A percentile compares a stretch with the other conserved stretches of the same genome.
Evolutionary conservation across 129 eudicot species (phyloP).

Genomic region (Arctium lappa): DNA sequence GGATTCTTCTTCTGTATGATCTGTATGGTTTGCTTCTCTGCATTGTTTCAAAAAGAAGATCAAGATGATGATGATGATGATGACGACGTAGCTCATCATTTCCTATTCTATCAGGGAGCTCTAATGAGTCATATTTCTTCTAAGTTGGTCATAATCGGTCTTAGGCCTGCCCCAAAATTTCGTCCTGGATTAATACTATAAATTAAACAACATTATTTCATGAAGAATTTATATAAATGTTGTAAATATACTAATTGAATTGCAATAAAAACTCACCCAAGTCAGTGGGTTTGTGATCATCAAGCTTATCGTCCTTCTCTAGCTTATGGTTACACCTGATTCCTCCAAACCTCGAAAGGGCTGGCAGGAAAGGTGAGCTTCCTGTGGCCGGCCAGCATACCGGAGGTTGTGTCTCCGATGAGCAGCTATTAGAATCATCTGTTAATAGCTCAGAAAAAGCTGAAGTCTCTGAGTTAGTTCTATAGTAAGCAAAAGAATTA

Average conservation of each 20-base stretch:
- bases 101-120: too few species aligned
- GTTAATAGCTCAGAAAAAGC: constrained; percentile 19
- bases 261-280: constrained; percentile 29
- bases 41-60: constrained; percentile 1
- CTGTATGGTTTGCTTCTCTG: neutral
- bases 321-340: constrained; percentile 30
- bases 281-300: constrained; percentile 33
- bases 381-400: constrained; percentile 50
- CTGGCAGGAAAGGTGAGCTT: constrained; percentile 51
- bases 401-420: constrained; percentile 63
- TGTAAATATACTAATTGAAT: neutral
- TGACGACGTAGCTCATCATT: constrained; percentile 7
- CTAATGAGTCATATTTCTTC: too few species aligned
- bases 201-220: too few species aligned
- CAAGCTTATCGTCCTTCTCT: constrained; percentile 21
- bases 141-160: too few species aligned
- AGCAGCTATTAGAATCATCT: constrained; percentile 50
- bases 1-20: neutral
- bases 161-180: too few species aligned
- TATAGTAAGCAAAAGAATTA: too few species aligned
- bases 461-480: too few species aligned
- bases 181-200: too few species aligned
- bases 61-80: constrained; percentile 7
- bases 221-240: too few species aligned
- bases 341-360: constrained; percentile 57